phyloP scores from a whole-genome alignment of 371 early-diverging fungal genomes.

The Mortierella sp. region DNA sequence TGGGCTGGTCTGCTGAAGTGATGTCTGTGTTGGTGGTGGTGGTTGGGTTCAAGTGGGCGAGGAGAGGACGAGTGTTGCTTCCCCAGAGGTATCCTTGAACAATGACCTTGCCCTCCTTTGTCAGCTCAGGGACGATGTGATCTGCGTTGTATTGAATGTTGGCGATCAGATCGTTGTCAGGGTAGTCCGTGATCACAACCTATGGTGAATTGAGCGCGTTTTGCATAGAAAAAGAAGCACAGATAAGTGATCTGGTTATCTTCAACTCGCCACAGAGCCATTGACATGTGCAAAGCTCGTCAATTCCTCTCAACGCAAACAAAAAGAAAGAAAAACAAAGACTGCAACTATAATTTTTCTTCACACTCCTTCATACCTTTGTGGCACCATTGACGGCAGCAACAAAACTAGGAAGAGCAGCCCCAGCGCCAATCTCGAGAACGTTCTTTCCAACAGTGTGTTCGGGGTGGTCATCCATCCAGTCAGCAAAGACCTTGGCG shows the following conservation, averaged over 20 bases:
- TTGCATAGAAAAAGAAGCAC: neutral
- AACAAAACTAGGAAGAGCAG: constrained; percentile 88
- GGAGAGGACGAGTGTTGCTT: constrained; percentile 67
- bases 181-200: constrained; percentile 93
- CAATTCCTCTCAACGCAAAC: neutral
- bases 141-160: constrained; percentile 81
- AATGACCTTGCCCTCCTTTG: constrained; percentile 39
- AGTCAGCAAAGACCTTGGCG: constrained; percentile 82
- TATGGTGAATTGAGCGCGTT: constrained; percentile 13
- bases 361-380: constrained; percentile 47
- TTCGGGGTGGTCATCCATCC: constrained; percentile 77
- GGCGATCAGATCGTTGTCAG: constrained; percentile 83
- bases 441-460: constrained; percentile 75
- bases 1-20: constrained; percentile 6
- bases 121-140: constrained; percentile 56
- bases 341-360: neutral
- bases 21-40: constrained; percentile 21
- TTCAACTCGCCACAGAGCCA: neutral
- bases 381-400: constrained; percentile 81
- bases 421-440: constrained; percentile 93
- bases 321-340: neutral
- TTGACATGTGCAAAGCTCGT: neutral
- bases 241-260: neutral
- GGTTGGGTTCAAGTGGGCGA: constrained; percentile 55
- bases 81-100: constrained; percentile 92